phyloP scores from a whole-genome alignment of 1,284 basidiomycete species.

The Irpex lacteus region DNA sequence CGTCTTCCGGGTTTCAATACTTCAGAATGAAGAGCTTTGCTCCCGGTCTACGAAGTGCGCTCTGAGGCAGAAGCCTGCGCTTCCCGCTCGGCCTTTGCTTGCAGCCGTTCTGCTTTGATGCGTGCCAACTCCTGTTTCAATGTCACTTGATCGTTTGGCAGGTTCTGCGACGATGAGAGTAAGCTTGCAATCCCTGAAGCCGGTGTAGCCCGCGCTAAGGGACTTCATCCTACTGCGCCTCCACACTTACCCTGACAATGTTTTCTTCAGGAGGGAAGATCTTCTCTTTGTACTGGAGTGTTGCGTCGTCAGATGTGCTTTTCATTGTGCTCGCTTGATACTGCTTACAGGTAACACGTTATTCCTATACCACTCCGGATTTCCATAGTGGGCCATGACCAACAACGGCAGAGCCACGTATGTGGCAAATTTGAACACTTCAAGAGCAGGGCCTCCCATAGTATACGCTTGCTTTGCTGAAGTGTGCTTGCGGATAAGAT shows the following conservation, averaged over 20 bases:
- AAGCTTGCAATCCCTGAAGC: background rate
- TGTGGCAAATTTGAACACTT: slow-evolving; percentile 85
- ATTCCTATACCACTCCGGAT: slow-evolving; percentile 83
- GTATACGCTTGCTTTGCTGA: background rate
- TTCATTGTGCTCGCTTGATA: background rate
- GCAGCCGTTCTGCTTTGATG: slow-evolving; percentile 63
- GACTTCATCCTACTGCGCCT: background rate
- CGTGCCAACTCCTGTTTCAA: slow-evolving; percentile 67
- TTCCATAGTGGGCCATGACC: slow-evolving; percentile 85
- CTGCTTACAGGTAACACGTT: slow-evolving; percentile 76
- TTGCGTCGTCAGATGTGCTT: background rate
- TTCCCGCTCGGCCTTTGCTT: slow-evolving; percentile 36
- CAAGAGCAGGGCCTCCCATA: slow-evolving; percentile 82
- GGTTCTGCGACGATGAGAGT: slow-evolving; percentile 35
- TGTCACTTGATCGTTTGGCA: slow-evolving; percentile 63
- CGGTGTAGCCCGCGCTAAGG: background rate
- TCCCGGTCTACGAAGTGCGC: background rate
- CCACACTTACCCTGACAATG: slow-evolving; percentile 45
- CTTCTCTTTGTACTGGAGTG: slow-evolving; percentile 62
- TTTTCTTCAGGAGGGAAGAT: slow-evolving; percentile 65
- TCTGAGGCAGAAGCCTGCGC: slow-evolving; percentile 34
- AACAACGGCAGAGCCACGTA: slow-evolving; percentile 89
- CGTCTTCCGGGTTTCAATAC: background rate
- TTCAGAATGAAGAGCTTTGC: background rate
- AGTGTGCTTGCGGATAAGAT: background rate